Conservation (phyloP, 2,329 filamentous ascomycete genomes). For the Myrmaecium sp. region DNA sequence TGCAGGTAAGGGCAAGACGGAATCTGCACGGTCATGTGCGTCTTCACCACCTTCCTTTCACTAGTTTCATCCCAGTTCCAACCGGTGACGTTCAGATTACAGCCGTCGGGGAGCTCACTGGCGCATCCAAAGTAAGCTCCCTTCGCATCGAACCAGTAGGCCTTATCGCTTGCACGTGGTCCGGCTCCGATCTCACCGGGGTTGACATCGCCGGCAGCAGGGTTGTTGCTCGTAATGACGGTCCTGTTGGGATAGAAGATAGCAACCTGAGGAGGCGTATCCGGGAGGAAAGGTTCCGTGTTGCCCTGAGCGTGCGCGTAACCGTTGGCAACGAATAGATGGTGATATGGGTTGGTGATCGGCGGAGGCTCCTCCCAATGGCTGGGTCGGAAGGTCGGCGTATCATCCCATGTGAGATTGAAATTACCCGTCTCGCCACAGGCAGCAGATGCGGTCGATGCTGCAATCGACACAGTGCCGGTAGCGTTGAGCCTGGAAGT, state of each 20-base stretch:
- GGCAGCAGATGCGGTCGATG: no score
- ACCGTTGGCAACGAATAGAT: conserved; percentile 34
- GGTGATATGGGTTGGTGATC: conserved; percentile 32
- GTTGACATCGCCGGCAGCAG: conserved; percentile 17
- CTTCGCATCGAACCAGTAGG: conserved; percentile 35
- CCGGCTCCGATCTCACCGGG: conserved; percentile 32
- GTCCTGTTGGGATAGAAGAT: conserved; percentile 26
- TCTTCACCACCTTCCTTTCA: conserved; percentile 14
- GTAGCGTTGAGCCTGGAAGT: no score
- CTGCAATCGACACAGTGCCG: no score
- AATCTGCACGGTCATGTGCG: conserved; percentile 15
- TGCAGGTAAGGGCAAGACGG: conserved; percentile 17
- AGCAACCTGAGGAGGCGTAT: conserved; percentile 29
- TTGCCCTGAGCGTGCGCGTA: conserved; percentile 31
- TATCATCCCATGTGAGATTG: no score
- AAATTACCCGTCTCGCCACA: no score
- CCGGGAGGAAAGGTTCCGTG: conserved; percentile 26
- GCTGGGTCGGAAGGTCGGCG: no score
- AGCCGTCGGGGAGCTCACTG: conserved; percentile 21
- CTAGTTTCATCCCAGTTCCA: conserved; percentile 28
- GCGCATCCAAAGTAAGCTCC: conserved; percentile 32
- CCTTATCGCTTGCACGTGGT: conserved; percentile 21
- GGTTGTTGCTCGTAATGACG: conserved; percentile 11
- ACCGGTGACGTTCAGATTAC: conserved; percentile 28
- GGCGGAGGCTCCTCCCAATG: no score